phyloP scores from a whole-genome alignment of 2,329 filamentous ascomycete species.

The Penicillium sp. region DNA sequence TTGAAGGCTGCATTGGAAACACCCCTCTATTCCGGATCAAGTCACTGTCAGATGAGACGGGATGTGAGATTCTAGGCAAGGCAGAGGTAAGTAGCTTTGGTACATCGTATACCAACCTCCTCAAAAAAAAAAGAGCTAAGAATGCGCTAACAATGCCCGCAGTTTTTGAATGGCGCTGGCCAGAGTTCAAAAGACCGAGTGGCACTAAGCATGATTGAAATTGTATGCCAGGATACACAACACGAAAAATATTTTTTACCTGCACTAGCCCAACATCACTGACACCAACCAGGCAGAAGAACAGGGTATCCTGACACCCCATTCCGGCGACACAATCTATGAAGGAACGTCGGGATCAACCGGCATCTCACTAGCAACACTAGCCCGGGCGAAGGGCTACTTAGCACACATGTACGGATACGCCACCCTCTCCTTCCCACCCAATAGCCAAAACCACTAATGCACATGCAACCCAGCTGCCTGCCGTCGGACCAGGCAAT shows the following conservation, averaged over 20 bases:
- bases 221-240: conserved; percentile 39
- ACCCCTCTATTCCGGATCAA: conserved; percentile 86
- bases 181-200: conserved; percentile 94
- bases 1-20: conserved; percentile 90
- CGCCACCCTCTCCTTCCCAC: not conserved
- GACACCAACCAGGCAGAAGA: conserved; percentile 65
- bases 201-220: conserved; percentile 81
- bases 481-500: conserved; percentile 90
- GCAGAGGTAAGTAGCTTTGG: conserved; percentile 63
- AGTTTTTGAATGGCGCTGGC: conserved; percentile 90
- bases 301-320: conserved; percentile 70
- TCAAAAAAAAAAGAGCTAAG: conserved; percentile 1
- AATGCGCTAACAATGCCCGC: conserved; percentile 6
- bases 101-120: not conserved
- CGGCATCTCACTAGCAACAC: conserved; percentile 87
- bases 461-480: conserved; percentile 52
- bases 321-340: conserved; percentile 90
- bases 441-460: conserved; percentile 15
- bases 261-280: conserved; percentile 7
- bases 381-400: conserved; percentile 86
- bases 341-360: conserved; percentile 97
- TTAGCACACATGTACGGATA: conserved; percentile 73
- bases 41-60: conserved; percentile 81
- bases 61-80: conserved; percentile 87
- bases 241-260: too few species aligned